Percentiles rank a stretch among this genome's conserved stretches.
Conservation (phyloP, 768 basidiomycete species). For the Filobasidium floriforme region DNA sequence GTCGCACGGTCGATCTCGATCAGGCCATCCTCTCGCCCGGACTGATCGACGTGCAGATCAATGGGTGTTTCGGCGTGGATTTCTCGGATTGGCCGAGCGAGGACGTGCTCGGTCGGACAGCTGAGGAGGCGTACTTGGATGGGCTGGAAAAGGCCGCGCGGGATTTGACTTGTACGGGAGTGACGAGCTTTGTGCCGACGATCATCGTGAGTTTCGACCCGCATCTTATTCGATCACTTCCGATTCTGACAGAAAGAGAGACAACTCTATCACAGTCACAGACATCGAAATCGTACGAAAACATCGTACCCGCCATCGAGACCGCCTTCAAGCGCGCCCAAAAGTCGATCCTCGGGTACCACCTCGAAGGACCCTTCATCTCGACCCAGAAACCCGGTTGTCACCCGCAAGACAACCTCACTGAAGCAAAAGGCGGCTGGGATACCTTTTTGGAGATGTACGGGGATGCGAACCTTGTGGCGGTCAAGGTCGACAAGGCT, state of each 20-base stretch:
- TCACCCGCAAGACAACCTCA: slow-evolving; percentile 62
- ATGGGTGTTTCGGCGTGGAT: slow-evolving; percentile 57
- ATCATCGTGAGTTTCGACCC: slow-evolving; percentile 22
- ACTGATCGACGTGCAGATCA: slow-evolving; percentile 78
- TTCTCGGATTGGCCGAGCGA: slow-evolving; percentile 31
- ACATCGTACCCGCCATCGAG: slow-evolving; percentile 19
- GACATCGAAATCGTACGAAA: slow-evolving; percentile 16
- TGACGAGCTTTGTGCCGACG: slow-evolving; percentile 64
- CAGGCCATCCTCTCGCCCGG: slow-evolving; percentile 82
- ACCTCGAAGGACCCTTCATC: slow-evolving; percentile 84
- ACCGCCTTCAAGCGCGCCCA: slow-evolving; percentile 55
- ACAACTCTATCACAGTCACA: slow-evolving; percentile 17
- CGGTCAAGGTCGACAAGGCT: slow-evolving; percentile 48
- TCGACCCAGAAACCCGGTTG: slow-evolving; percentile 75
- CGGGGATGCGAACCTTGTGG: slow-evolving; percentile 44
- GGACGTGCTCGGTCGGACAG: not conserved
- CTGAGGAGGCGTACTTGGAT: slow-evolving; percentile 50
- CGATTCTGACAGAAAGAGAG: not conserved
- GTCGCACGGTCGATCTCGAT: slow-evolving; percentile 58
- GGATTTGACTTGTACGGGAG: slow-evolving; percentile 75
- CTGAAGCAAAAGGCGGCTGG: slow-evolving; percentile 58
- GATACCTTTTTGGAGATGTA: slow-evolving; percentile 67
- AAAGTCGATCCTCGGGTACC: slow-evolving; percentile 64
- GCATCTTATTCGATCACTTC: not conserved
- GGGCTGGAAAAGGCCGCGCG: slow-evolving; percentile 66